Base-by-base conservation (phyloP, 257 asterid genomes). In the Avicennia marina region DNA sequence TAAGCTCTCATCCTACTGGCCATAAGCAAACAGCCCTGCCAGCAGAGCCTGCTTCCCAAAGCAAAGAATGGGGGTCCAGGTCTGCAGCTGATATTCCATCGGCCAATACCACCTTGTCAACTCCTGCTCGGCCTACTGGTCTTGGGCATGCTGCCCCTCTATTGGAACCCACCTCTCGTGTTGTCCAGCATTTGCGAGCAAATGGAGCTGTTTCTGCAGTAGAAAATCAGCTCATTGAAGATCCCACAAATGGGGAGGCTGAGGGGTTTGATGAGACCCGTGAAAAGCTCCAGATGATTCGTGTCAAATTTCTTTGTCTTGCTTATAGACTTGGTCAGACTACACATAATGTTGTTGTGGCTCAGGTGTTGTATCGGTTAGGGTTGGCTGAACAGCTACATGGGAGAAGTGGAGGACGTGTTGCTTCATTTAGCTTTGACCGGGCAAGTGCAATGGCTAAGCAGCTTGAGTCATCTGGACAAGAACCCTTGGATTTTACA, bases 401-500 rank as follows among this genome's bases (percentile, higher is more conserved):
- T 17, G 96, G 99, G 21, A 80, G 99, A 77, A 89, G 81, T 66
- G 95, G 96, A 19, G 79, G 91, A 4, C 97, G 97, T 57, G 94
- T 72, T 65, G 95, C 79, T 58, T 90, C 94, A 44, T 86, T 93
- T 38, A 93, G 95, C 74, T 93, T 93, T 70, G 99, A 93, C 62
- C 99, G 97, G 43, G 97, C 99, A 4, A 93, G 97, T 78, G 95
- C 96, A 22, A 76, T 89, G 95, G 99, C 99, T 6, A 95, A 89
- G 82, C 96, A 89, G 67, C 97, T 93, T 31, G 99, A 93, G 84
- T 84, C 97, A 26, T 80, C 94, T 58, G 95, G 91, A 21, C 96
- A 89, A 67, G 96, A 89, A 36, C 95, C 94, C 60, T 72, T 93
- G 67, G 90, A 93, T 76, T 89, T 93, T 65, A 84, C 97, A 26